Evolutionary conservation across 2,329 filamentous ascomycete genomes (phyloP).

Genomic region (Aspergillus quadrilineatus): DNA sequence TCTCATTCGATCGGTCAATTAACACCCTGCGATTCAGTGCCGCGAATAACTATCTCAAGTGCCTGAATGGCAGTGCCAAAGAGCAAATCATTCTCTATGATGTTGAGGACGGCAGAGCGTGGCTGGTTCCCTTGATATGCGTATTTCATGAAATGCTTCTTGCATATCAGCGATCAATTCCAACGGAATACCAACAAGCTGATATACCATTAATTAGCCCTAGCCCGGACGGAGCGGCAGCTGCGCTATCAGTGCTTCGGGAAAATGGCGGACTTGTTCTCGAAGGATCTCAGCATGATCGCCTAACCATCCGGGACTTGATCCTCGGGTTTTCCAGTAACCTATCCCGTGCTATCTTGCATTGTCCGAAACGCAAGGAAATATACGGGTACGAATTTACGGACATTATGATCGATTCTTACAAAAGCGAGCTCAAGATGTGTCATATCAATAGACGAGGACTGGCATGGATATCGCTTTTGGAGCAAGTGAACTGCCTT

Average conservation of each 20-base stretch:
- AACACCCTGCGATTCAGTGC: not conserved
- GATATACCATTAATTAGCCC: not conserved
- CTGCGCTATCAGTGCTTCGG: not conserved
- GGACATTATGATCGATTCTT: not conserved
- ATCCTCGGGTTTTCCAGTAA: not conserved
- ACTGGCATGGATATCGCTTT: not conserved
- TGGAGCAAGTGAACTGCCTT: not conserved
- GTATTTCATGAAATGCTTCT: not conserved
- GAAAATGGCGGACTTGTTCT: not conserved
- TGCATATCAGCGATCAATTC: not conserved
- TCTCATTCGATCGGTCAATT: not conserved
- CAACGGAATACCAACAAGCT: not conserved
- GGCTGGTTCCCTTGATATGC: conserved; percentile 1
- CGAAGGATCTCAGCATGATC: not conserved
- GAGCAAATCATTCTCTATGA: not conserved
- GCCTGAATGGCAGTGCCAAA: not conserved
- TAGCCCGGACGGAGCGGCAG: not conserved
- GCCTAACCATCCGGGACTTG: not conserved
- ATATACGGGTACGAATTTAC: not conserved
- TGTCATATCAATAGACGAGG: not conserved
- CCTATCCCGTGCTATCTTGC: not conserved
- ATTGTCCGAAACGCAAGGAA: not conserved
- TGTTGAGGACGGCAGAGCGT: not conserved
- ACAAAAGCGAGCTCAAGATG: not conserved
- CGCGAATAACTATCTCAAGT: not conserved